Percentiles rank a stretch among this genome's conserved stretches.
Evolutionary conservation across 1,139 yeast species (phyloP).

Genomic region (Sugiyamaella novakii): DNA sequence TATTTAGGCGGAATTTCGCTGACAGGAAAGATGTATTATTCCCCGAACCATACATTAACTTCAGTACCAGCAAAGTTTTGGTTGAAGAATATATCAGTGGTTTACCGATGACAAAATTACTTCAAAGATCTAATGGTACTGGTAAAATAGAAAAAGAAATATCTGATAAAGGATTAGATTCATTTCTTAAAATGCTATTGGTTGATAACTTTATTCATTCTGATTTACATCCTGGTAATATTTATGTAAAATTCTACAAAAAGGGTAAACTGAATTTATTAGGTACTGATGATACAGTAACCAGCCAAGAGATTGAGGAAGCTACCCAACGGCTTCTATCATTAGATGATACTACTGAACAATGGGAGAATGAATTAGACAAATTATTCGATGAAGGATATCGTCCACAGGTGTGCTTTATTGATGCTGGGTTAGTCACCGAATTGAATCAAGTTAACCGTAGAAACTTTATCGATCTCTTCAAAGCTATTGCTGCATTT

Average conservation of each 20-base stretch:
- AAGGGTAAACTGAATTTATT: constrained; percentile 25
- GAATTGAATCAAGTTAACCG: constrained; percentile 79
- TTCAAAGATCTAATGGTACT: constrained; percentile 44
- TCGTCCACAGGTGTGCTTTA: constrained; percentile 84
- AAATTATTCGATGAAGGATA: constrained; percentile 61
- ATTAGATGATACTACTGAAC: constrained; percentile 44
- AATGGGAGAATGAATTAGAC: constrained; percentile 56
- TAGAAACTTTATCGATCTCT: constrained; percentile 82
- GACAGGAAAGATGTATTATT: constrained; percentile 65
- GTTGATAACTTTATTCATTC: constrained; percentile 94
- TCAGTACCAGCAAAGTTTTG: constrained; percentile 70
- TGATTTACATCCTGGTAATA: constrained; percentile 95
- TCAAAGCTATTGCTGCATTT: constrained; percentile 84
- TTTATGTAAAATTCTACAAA: constrained; percentile 70
- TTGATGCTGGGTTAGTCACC: constrained; percentile 92
- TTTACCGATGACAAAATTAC: constrained; percentile 72
- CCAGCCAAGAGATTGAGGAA: constrained; percentile 31
- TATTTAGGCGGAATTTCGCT: constrained; percentile 65
- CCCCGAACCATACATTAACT: constrained; percentile 72
- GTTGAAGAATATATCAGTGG: constrained; percentile 88
- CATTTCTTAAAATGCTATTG: constrained; percentile 89
- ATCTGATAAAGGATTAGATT: constrained; percentile 86
- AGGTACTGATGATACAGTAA: constrained; percentile 28
- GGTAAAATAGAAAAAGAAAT: constrained; percentile 64
- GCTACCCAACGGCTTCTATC: constrained; percentile 42